These are phyloP conservation scores for Neoboletus brunneissimus DNA, from an alignment of 768 basidiomycete genomes.

Conservation along the genomic window DNA sequence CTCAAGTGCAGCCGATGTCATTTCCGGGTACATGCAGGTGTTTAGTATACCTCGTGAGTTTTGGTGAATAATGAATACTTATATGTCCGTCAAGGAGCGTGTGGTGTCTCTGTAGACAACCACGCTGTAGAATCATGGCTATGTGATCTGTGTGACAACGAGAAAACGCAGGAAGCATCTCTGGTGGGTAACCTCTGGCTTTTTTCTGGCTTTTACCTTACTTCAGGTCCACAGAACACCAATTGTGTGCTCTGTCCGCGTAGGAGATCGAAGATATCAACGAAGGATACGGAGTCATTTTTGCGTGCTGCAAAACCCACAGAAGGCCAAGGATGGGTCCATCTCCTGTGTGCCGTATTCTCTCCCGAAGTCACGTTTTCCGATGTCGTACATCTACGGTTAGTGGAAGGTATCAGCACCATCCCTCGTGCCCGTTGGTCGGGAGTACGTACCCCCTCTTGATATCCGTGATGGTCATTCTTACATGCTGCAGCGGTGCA, in stretches of 20 bases:
- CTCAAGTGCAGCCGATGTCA: constrained; percentile 80
- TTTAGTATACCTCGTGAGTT: not conserved
- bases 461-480: not conserved
- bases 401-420: constrained; percentile 84
- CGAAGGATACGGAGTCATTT: constrained; percentile 57
- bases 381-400: constrained; percentile 65
- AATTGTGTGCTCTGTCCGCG: constrained; percentile 85
- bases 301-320: constrained; percentile 84
- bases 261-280: constrained; percentile 30
- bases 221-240: constrained; percentile 51
- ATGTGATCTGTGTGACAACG: constrained; percentile 86
- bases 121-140: constrained; percentile 69
- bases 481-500: constrained; percentile 56
- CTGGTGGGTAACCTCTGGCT: constrained; percentile 47
- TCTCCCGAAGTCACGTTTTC: constrained; percentile 82
- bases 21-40: constrained; percentile 79
- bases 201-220: not conserved
- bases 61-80: not conserved
- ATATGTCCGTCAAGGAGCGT: constrained; percentile 45
- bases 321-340: constrained; percentile 91
- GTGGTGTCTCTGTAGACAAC: constrained; percentile 67
- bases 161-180: constrained; percentile 77
- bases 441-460: constrained; percentile 47
- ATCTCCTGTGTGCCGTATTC: constrained; percentile 87
- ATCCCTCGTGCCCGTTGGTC: constrained; percentile 72